A percentile compares a stretch with the other conserved stretches of the same genome.
phyloP scores from a whole-genome alignment of 1,284 basidiomycete genomes.

The Inonotus hispidus region DNA sequence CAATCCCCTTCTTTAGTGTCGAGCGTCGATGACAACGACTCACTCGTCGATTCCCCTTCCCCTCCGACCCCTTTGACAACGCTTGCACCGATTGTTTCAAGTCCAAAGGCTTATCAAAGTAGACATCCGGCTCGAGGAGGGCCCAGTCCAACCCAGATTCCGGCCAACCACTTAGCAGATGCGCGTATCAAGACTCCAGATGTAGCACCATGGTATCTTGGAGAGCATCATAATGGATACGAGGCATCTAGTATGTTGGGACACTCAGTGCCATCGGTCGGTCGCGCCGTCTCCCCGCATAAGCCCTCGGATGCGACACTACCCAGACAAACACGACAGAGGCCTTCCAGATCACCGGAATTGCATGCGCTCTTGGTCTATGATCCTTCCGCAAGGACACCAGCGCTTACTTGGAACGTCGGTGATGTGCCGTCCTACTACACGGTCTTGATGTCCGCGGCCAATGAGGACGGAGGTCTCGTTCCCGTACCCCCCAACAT shows the following conservation, averaged over 20 bases:
- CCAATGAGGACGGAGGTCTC: background rate
- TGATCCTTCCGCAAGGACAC: background rate
- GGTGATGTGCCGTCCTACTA: slow-evolving; percentile 7
- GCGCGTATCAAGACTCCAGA: slow-evolving; percentile 5
- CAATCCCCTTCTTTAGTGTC: slow-evolving; percentile 2
- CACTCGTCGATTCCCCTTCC: slow-evolving; percentile 14
- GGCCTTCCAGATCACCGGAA: background rate
- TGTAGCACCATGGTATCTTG: background rate
- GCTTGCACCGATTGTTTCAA: background rate
- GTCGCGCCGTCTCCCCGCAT: background rate
- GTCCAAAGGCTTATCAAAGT: background rate
- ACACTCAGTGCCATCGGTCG: background rate
- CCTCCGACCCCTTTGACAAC: slow-evolving; percentile 10
- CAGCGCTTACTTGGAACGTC: slow-evolving; percentile 10
- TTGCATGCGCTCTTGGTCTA: slow-evolving; percentile 2
- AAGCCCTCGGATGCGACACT: background rate
- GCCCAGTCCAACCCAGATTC: background rate
- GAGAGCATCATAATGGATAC: background rate
- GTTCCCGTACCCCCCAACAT: background rate
- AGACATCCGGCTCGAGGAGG: background rate
- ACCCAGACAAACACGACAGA: background rate
- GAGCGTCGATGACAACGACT: slow-evolving; percentile 10
- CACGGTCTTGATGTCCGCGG: slow-evolving; percentile 1
- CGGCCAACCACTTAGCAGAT: background rate
- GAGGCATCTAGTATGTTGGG: background rate